phyloP scores from a whole-genome alignment of 2,329 filamentous ascomycete genomes.

The Trichocomaceae sp. region DNA sequence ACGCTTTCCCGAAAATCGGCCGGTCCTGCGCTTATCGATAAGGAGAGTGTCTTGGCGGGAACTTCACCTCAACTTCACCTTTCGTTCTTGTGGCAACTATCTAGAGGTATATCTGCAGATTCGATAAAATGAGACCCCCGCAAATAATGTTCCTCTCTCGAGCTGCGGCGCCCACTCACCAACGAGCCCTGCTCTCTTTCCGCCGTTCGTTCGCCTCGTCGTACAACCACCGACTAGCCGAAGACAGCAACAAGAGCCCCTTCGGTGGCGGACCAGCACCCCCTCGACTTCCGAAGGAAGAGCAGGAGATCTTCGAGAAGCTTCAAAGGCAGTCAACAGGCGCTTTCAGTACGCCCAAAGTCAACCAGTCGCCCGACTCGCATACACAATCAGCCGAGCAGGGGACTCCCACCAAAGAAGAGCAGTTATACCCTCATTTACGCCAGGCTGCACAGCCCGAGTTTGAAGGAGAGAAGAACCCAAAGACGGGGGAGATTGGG shows the following conservation, averaged over 20 bases:
- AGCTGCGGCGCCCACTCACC: neutral
- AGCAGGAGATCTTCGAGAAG: slow-evolving; percentile 84
- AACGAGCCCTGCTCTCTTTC: slow-evolving; percentile 1
- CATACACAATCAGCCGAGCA: slow-evolving; percentile 37
- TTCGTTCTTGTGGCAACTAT: neutral
- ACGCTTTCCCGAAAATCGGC: slow-evolving; percentile 12
- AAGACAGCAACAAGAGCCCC: slow-evolving; percentile 23
- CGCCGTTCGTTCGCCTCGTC: slow-evolving; percentile 22
- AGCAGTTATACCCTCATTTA: slow-evolving; percentile 58
- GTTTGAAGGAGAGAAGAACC: slow-evolving; percentile 88
- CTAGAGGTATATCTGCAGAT: too few species aligned
- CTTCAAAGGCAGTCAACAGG: slow-evolving; percentile 72
- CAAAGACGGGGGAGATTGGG: slow-evolving; percentile 88
- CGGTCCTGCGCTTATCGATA: slow-evolving; percentile 15
- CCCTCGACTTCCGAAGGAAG: slow-evolving; percentile 76
- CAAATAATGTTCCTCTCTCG: neutral
- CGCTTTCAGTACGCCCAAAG: slow-evolving; percentile 61
- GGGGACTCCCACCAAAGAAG: too few species aligned
- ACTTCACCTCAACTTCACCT: neutral
- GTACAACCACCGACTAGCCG: slow-evolving; percentile 18
- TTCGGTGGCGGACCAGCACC: slow-evolving; percentile 57
- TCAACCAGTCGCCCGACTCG: slow-evolving; percentile 46
- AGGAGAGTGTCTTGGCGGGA: neutral
- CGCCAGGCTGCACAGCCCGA: slow-evolving; percentile 75
- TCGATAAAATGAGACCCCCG: neutral